Percentiles rank a stretch among this genome's conserved stretches.
These are phyloP conservation scores for Sphaerulina vaccinii DNA, from an alignment of 2,329 filamentous ascomycete genomes.

Conservation along the genomic window DNA sequence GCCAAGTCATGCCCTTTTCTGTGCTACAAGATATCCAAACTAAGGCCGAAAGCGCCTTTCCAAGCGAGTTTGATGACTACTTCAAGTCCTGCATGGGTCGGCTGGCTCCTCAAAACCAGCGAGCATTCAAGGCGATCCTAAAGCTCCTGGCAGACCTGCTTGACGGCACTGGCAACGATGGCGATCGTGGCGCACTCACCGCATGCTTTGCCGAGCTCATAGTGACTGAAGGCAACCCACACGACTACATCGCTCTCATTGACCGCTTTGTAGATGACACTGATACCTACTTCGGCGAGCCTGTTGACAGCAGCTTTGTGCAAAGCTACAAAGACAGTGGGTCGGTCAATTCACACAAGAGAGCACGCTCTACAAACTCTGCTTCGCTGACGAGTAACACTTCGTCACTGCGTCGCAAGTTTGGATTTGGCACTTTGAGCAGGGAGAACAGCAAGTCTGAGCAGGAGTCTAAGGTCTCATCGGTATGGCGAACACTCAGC, in stretches of 20 bases:
- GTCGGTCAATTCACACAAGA: slow-evolving; percentile 41
- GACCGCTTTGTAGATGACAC: slow-evolving; percentile 88
- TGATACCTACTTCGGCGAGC: slow-evolving; percentile 79
- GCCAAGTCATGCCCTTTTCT: slow-evolving; percentile 72
- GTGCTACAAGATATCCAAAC: slow-evolving; percentile 73
- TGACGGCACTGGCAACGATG: slow-evolving; percentile 86
- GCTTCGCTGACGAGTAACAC: slow-evolving; percentile 82
- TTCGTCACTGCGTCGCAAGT: slow-evolving; percentile 79
- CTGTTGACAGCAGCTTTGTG: slow-evolving; percentile 29
- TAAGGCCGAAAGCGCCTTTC: slow-evolving; percentile 60
- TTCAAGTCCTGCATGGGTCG: slow-evolving; percentile 55
- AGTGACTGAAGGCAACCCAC: slow-evolving; percentile 71
- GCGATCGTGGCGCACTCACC: slow-evolving; percentile 83
- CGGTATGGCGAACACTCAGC: slow-evolving; percentile 84
- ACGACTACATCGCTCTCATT: slow-evolving; percentile 82
- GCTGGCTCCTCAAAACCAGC: slow-evolving; percentile 60
- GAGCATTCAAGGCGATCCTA: slow-evolving; percentile 79
- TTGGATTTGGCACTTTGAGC: slow-evolving; percentile 71
- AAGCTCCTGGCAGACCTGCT: slow-evolving; percentile 83
- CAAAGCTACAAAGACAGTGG: slow-evolving; percentile 26
- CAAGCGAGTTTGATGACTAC: slow-evolving; percentile 66
- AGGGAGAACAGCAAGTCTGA: slow-evolving; percentile 76
- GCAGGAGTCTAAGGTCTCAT: slow-evolving; percentile 67
- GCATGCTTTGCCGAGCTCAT: slow-evolving; percentile 85
- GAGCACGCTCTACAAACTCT: slow-evolving; percentile 60